Evolutionary conservation across 345 rosid genomes (phyloP).

Genomic region (Populus deltoides): DNA sequence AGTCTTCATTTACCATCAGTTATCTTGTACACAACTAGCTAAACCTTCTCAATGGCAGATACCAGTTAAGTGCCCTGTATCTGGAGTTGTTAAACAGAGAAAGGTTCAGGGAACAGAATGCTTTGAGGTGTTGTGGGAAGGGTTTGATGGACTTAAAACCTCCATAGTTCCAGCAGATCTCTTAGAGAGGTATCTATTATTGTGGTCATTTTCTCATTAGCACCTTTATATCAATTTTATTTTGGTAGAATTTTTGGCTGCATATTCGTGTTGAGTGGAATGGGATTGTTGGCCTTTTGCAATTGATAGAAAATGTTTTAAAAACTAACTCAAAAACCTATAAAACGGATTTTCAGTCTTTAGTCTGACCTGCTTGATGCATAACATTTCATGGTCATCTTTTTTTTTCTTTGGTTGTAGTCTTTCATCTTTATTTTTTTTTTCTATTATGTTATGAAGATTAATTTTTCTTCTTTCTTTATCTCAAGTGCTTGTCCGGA

Average conservation of each 20-base stretch:
- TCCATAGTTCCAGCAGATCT: constrained; percentile 79
- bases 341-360: neutral
- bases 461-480: neutral
- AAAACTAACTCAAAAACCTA: neutral
- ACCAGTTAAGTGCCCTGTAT: constrained; percentile 71
- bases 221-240: too few relatives aligned
- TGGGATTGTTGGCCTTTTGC: too few relatives aligned
- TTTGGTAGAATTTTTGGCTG: neutral
- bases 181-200: constrained; percentile 52
- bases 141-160: constrained; percentile 53
- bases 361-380: neutral
- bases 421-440: neutral
- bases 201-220: neutral
- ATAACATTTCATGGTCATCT: neutral
- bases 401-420: too few relatives aligned
- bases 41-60: constrained; percentile 41
- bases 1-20: neutral
- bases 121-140: constrained; percentile 79
- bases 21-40: neutral
- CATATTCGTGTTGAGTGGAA: too few relatives aligned
- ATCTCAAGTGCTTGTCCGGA: constrained; percentile 80
- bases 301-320: neutral
- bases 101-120: constrained; percentile 70
- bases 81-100: constrained; percentile 60
- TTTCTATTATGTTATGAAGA: neutral